phyloP scores from a whole-genome alignment of 805 yeast genomes.

The Schwanniomyces yamadae region DNA sequence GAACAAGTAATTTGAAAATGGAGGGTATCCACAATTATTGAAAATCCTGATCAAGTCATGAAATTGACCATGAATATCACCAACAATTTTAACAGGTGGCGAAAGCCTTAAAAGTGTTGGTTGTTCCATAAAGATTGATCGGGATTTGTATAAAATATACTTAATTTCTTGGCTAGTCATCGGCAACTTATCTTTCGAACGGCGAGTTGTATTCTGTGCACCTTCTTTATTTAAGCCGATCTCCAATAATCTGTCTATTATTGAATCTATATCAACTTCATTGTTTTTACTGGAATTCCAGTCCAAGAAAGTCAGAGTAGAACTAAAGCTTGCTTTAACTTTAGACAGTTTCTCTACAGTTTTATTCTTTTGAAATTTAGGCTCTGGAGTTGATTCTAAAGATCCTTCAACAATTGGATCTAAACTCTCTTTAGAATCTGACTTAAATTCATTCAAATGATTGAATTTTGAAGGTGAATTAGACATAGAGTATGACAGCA shows the following conservation, averaged over 20 bases:
- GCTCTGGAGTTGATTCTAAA: slow-evolving; percentile 23
- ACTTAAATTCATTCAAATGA: slow-evolving; percentile 1
- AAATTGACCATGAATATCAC: slow-evolving; percentile 76
- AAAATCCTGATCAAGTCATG: slow-evolving; percentile 53
- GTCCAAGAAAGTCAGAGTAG: too few relatives aligned
- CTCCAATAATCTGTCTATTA: slow-evolving; percentile 59
- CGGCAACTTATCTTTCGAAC: slow-evolving; percentile 46
- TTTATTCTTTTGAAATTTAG: slow-evolving; percentile 6
- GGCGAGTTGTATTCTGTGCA: slow-evolving; percentile 29
- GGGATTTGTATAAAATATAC: slow-evolving; percentile 48
- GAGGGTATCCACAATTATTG: slow-evolving; percentile 61
- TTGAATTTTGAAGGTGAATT: slow-evolving; percentile 12
- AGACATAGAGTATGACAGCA: slow-evolving; percentile 31
- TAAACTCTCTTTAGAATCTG: slow-evolving; percentile 12
- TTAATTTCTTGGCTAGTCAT: slow-evolving; percentile 54
- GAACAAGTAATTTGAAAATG: slow-evolving; percentile 53
- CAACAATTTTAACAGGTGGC: slow-evolving; percentile 81
- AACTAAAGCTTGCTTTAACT: slow-evolving; percentile 13
- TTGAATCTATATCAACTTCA: slow-evolving; percentile 57
- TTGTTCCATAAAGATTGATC: slow-evolving; percentile 60
- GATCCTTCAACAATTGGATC: slow-evolving; percentile 37
- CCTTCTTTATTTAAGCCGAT: slow-evolving; percentile 36
- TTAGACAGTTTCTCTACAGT: neutral
- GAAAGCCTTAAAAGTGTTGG: slow-evolving; percentile 65
- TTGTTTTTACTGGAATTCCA: slow-evolving; percentile 6